Base-by-base conservation (phyloP, 805 yeast genomes). In the Kodamaea restingae region DNA sequence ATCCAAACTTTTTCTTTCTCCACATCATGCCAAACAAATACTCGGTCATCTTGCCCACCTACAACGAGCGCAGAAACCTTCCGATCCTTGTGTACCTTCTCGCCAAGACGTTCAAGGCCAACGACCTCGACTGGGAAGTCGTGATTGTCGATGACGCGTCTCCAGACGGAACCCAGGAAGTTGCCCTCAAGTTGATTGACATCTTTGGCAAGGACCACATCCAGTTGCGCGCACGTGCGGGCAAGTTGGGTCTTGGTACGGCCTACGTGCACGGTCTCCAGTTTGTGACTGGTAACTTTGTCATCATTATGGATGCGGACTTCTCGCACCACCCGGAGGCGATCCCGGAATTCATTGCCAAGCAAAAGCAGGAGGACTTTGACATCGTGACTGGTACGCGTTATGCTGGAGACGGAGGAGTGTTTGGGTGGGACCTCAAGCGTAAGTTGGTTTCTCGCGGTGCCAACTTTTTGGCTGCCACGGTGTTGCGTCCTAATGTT, bases 231-330 rank as follows among this genome's bases (percentile, higher is more conserved):
- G 78, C 91, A 17, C 75, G 91, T 53, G 79, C 84, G 2, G 90
- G 90, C 31, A 83, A 84, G 59, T 71, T 83, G 41, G 91, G 91
- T 12, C 71, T 83, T 43, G 90, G 88, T 36, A 83, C 91, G 22
- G 91, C 91, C 12, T 83, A 83, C 51, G 83, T 83, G 32, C 88
- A 84, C 51, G 91, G 88, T 1, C 71, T 83, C 49, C 73, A 84
- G 56, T 80, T 54, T 50, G 87, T 75, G 36, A 76, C 81, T 15
- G 91, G 91, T 34, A 75, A 84, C 60, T 83, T 71, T 58, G 88
- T 83, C 36, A 77, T 83, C 46, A 83, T 84, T 50, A 83, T 83
- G 91, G 91, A 83, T 56, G 91, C 91, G 12, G 91, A 83, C 57
- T 83, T 84, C 63, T 80, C 87, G 5, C 91, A 83, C 59, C 88